phyloP scores from a whole-genome alignment of 768 basidiomycete genomes.

The Lentinula sp. region DNA sequence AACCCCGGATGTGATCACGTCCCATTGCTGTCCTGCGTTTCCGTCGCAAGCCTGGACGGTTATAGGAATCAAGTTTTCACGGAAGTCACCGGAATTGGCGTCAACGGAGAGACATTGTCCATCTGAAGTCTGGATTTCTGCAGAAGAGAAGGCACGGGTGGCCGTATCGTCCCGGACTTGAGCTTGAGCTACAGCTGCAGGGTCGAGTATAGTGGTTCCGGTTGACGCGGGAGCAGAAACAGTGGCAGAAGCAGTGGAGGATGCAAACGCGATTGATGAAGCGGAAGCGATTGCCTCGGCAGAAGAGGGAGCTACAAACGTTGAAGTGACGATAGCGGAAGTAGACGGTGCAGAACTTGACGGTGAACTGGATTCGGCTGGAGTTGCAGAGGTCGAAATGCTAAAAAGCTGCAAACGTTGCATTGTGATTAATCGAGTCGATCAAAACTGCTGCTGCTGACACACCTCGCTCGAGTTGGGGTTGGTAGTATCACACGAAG shows the following conservation, averaged over 20 bases:
- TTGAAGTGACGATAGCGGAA: neutral
- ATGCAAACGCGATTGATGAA: neutral
- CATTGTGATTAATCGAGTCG: no score
- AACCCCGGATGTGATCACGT: slow-evolving; percentile 15
- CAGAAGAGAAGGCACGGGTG: slow-evolving; percentile 16
- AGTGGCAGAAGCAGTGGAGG: neutral
- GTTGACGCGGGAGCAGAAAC: neutral
- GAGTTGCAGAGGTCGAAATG: no score
- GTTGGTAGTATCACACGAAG: no score
- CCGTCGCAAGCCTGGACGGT: slow-evolving; percentile 12
- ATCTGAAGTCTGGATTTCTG: slow-evolving; percentile 12
- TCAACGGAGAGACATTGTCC: slow-evolving; percentile 15
- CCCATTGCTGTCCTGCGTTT: slow-evolving; percentile 15
- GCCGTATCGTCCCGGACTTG: slow-evolving; percentile 16
- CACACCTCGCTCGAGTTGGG: no score
- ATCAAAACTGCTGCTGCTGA: no score
- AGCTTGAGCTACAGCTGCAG: slow-evolving; percentile 14
- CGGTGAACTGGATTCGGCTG: no score
- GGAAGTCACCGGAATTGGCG: slow-evolving; percentile 14
- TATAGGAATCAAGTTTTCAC: slow-evolving; percentile 16
- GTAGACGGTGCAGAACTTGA: neutral
- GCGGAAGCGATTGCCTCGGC: neutral
- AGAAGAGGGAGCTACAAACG: neutral
- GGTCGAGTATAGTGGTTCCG: slow-evolving; percentile 9
- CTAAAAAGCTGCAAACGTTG: no score